Percentiles rank a stretch among this genome's conserved stretches.
phyloP scores from a whole-genome alignment of 177 flowering plant species.

The Vitis hybrid region DNA sequence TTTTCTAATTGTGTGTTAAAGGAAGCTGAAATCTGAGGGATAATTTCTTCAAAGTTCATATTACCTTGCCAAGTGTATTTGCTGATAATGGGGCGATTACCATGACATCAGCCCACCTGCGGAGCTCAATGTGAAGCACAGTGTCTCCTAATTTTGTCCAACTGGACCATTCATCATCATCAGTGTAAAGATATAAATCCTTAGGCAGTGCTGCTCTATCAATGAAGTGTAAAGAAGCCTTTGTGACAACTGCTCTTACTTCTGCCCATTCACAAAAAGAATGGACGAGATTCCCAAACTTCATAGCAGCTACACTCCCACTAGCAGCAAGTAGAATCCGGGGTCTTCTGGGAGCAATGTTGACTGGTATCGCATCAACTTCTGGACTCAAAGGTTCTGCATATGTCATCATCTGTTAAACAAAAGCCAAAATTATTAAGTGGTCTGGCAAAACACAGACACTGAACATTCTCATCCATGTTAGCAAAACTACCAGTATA shows the following conservation, averaged over 20 bases:
- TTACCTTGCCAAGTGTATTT: conserved; percentile 94
- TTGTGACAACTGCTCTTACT: conserved; percentile 81
- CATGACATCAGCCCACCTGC: conserved; percentile 94
- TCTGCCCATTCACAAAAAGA: conserved; percentile 97
- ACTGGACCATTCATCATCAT: conserved; percentile 91
- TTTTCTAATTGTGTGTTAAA: no score
- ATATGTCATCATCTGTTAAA: conserved; percentile 28
- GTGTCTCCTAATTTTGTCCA: conserved; percentile 88
- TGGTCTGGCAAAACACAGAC: no score
- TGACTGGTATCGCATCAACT: conserved; percentile 29
- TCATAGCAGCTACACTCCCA: conserved; percentile 96
- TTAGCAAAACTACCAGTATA: no score
- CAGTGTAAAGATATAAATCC: conserved; percentile 72
- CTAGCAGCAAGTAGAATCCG: conserved; percentile 87
- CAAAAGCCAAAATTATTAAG: not conserved
- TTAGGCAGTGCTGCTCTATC: conserved; percentile 69
- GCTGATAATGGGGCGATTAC: conserved; percentile 96
- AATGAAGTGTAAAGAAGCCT: conserved; percentile 78
- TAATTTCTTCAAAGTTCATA: not conserved
- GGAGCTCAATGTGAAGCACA: conserved; percentile 93
- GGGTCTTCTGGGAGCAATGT: conserved; percentile 44
- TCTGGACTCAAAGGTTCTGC: conserved; percentile 22
- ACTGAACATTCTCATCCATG: no score
- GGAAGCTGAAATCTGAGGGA: no score
- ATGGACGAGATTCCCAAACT: conserved; percentile 77